Conservation (phyloP, 176 grass and related monocot species). For the Musa acuminata region DNA sequence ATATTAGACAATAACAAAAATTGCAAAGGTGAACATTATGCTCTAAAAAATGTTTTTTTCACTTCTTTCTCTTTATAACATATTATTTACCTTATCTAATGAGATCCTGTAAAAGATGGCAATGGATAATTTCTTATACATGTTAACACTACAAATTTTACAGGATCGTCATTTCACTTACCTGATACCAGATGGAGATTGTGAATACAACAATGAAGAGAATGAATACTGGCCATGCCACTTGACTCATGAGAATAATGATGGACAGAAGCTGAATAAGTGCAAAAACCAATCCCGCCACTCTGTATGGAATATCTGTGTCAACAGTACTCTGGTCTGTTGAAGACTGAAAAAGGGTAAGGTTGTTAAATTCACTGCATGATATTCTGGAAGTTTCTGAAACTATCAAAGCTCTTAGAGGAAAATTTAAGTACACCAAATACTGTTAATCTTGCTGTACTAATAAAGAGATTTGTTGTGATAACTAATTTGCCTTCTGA, state of each 20-base stretch:
- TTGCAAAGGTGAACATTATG: too few species aligned
- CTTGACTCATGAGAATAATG: constrained; percentile 81
- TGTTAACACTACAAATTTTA: not conserved
- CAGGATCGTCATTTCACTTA: constrained; percentile 6
- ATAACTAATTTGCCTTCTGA: not conserved
- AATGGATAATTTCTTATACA: not conserved
- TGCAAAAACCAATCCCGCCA: constrained; percentile 78
- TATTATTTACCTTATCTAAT: not conserved
- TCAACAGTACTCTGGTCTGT: constrained; percentile 81
- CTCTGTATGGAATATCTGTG: constrained; percentile 83
- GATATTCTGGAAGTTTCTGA: not conserved
- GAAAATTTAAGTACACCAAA: too few species aligned
- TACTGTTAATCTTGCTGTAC: not conserved
- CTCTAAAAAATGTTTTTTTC: too few species aligned
- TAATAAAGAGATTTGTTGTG: not conserved
- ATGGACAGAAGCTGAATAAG: constrained; percentile 76
- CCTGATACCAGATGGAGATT: constrained; percentile 84
- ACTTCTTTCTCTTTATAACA: too few species aligned
- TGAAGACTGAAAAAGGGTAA: constrained; percentile 48
- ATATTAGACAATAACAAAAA: too few species aligned
- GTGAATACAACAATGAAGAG: constrained; percentile 53
- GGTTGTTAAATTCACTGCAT: not conserved
- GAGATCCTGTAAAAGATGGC: not conserved
- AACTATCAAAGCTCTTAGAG: not conserved
- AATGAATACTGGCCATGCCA: constrained; percentile 78